Evolutionary conservation across 192 early-diverging fungal genomes (phyloP).

Genomic region (Lunasporangiospora selenospora): DNA sequence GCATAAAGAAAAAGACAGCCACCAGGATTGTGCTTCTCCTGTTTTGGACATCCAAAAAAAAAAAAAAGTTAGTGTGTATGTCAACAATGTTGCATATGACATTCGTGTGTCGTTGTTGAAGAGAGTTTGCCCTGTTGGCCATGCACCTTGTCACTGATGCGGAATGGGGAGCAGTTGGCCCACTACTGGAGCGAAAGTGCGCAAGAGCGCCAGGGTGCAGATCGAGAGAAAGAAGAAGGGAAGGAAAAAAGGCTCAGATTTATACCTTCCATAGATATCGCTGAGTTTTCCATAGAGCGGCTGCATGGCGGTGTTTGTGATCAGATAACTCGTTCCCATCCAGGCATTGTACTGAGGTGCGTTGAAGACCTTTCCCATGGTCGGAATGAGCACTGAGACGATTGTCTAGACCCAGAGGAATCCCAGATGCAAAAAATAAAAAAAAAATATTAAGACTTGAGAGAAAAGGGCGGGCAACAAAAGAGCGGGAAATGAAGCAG

Average conservation of each 20-base stretch:
- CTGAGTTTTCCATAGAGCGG: constrained; percentile 83
- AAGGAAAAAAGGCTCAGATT: not conserved
- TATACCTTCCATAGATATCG: constrained; percentile 71
- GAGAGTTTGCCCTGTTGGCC: not conserved
- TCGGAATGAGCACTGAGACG: constrained; percentile 38
- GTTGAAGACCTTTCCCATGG: constrained; percentile 60
- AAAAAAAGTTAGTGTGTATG: constrained; percentile 1
- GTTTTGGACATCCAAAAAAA: too few relatives aligned
- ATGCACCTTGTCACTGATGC: not conserved
- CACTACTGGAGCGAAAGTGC: too few relatives aligned
- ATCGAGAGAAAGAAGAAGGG: not conserved
- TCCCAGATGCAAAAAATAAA: too few relatives aligned
- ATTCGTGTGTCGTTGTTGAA: too few relatives aligned
- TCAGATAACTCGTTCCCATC: constrained; percentile 78
- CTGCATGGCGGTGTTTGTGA: constrained; percentile 66
- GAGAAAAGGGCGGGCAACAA: too few relatives aligned
- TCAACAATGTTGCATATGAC: too few relatives aligned
- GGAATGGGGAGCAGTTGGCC: too few relatives aligned
- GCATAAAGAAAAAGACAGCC: constrained; percentile 40
- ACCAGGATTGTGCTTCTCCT: constrained; percentile 34
- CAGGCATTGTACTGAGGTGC: constrained; percentile 75
- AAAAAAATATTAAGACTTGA: too few relatives aligned
- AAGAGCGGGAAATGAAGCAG: too few relatives aligned
- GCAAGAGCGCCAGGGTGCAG: too few relatives aligned
- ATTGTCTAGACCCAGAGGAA: constrained; percentile 25